Base-by-base conservation (phyloP, 257 asterid genomes). In the Solanum habrochaites region DNA sequence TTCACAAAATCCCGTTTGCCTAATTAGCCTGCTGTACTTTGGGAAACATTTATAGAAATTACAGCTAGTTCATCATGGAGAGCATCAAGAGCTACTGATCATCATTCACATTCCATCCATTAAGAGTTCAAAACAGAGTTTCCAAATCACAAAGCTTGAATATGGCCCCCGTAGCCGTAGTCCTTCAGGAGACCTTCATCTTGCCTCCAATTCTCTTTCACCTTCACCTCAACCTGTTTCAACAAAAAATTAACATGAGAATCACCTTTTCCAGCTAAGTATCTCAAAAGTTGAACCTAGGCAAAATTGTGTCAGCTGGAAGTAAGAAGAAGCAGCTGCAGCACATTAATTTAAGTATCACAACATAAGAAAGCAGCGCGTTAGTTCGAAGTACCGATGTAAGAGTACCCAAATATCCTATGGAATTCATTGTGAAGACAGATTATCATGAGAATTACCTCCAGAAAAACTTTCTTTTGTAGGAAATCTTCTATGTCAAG, bases 401-500 rank as follows among this genome's bases (percentile, higher is more conserved):
- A 49, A 29, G 67, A 81, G 43, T 29, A 29, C 67, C 43, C 69
- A 20, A 80, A 81, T 27, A 31, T 5, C 45, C 45, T 81, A 3
- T 81, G 43, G 20, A 81, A 29, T 81, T 2, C 66, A 81, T 18
- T 52, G 20, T 49, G 31, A 52, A 18, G 69, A 81, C 85, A 29
- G 20, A 81, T 29, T 29, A 81, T 49, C 85, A 80, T 47, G 69
- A 31, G 12, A 49, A 6, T 81, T 90, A 96, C 99, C 99, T 95
- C 99, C 23, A 96, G 95, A 88, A 91, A 96, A 78, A 96, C 98
- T 88, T 94, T 95, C 93, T 96, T 96, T 92, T 96, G 99, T 94
- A 96, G 87, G 92, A 96, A 96, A 94, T 95, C 99, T 93, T 96
- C 99, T 60, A 96, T 95, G 87, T 96, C 99, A 71, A 95, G 95